These are phyloP conservation scores for Lineolata rhizophorae DNA, from an alignment of 495 filamentous ascomycete species.

Conservation along the genomic window DNA sequence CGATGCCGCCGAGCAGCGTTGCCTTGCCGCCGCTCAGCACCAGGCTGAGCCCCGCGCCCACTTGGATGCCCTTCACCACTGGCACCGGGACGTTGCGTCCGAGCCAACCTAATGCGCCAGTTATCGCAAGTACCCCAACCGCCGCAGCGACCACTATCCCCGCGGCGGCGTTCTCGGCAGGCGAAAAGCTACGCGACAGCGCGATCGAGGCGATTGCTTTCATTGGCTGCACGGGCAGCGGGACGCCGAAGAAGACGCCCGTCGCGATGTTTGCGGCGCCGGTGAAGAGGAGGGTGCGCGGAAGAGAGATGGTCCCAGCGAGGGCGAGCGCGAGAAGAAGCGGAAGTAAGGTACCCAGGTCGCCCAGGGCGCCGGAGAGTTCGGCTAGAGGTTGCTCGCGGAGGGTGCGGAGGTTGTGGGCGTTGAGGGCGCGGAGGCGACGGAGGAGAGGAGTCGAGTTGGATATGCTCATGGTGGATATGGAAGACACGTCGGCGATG, in stretches of 20 bases:
- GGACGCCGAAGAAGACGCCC: conserved; percentile 63
- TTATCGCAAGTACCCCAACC: conserved; percentile 54
- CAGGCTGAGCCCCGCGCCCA: conserved; percentile 68
- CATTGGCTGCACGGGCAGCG: conserved; percentile 50
- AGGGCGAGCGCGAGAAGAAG: conserved; percentile 65
- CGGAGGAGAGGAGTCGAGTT: too few relatives aligned
- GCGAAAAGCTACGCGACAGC: conserved; percentile 40
- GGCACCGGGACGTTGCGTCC: conserved; percentile 54
- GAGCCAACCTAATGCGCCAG: conserved; percentile 49
- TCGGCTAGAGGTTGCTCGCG: conserved; percentile 43
- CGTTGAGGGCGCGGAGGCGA: not conserved
- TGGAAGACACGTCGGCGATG: too few relatives aligned
- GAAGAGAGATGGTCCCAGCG: conserved; percentile 52
- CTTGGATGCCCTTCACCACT: conserved; percentile 83
- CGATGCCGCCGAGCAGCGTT: conserved; percentile 33
- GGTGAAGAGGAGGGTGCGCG: conserved; percentile 68
- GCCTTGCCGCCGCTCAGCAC: conserved; percentile 47
- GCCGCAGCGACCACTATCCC: conserved; percentile 52
- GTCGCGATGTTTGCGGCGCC: conserved; percentile 71
- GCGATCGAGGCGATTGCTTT: conserved; percentile 77
- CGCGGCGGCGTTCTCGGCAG: conserved; percentile 50
- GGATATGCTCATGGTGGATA: too few relatives aligned
- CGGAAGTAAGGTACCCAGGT: conserved; percentile 78
- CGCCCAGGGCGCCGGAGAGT: conserved; percentile 75
- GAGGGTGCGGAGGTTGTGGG: conserved; percentile 26